phyloP scores from a whole-genome alignment of 805 yeast species.

The Wickerhamomyces bovis region DNA sequence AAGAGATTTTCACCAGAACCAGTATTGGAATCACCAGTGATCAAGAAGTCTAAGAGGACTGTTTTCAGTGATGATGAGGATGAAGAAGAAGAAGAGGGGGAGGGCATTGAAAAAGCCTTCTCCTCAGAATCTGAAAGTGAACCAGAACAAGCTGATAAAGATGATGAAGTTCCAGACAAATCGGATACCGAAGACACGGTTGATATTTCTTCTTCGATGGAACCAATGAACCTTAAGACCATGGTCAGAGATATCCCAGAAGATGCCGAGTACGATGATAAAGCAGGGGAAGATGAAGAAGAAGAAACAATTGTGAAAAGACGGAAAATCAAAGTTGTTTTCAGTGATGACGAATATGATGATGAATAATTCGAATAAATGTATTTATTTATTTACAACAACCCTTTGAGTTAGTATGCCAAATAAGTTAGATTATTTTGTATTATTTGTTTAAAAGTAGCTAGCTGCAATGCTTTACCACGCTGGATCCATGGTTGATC shows the following conservation, averaged over 20 bases:
- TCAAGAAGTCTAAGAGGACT: constrained; percentile 4
- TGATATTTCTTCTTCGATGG: too few relatives aligned
- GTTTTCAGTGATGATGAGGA: constrained; percentile 1
- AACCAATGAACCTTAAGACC: not conserved
- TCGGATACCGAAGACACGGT: not conserved
- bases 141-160: constrained; percentile 1
- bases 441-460: not conserved
- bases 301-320: not conserved
- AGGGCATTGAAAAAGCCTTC: not conserved
- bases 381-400: not conserved
- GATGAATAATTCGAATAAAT: not conserved
- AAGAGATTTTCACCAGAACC: not conserved
- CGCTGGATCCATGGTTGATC: constrained; percentile 4
- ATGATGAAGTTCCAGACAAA: not conserved
- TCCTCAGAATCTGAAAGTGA: constrained; percentile 1
- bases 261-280: not conserved
- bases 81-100: constrained; percentile 2
- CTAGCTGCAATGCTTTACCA: not conserved
- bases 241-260: not conserved
- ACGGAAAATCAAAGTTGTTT: constrained; percentile 4
- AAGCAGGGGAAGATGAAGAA: constrained; percentile 6
- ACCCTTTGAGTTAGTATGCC: too few relatives aligned
- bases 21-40: constrained; percentile 5
- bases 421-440: too few relatives aligned
- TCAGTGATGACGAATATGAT: constrained; percentile 15